Evolutionary conservation across 768 basidiomycete species (phyloP).

Genomic region (Mycena floridula): DNA sequence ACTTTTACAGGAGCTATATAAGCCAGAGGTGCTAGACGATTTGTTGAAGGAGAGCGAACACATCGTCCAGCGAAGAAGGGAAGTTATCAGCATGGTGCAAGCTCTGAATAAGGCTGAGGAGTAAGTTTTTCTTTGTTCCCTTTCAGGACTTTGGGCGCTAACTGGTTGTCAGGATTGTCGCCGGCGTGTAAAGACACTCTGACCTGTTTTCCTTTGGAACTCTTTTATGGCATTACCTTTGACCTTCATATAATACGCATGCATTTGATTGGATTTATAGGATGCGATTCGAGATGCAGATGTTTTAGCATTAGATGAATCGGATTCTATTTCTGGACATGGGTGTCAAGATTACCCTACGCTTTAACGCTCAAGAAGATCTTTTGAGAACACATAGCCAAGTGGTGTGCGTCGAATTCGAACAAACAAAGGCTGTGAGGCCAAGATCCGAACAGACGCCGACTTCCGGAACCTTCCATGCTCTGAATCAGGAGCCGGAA

Average conservation of each 20-base stretch:
- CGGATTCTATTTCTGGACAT: no score
- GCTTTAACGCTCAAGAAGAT: no score
- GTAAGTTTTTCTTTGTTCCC: constrained; percentile 40
- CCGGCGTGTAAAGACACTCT: constrained; percentile 53
- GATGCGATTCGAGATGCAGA: no score
- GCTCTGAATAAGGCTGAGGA: constrained; percentile 97
- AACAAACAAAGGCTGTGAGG: no score
- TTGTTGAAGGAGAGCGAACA: constrained; percentile 91
- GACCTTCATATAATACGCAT: constrained; percentile 13
- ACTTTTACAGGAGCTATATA: constrained; percentile 93
- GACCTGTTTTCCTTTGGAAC: no score
- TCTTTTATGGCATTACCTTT: background rate
- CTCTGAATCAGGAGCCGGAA: no score
- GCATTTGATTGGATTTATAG: constrained; percentile 13
- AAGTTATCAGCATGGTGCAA: constrained; percentile 87
- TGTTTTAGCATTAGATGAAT: no score
- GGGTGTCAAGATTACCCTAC: no score
- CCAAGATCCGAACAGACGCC: no score
- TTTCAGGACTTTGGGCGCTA: constrained; percentile 5
- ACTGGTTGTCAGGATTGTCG: constrained; percentile 44
- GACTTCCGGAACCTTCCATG: no score
- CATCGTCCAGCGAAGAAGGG: constrained; percentile 86
- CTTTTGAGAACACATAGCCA: no score
- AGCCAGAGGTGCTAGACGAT: constrained; percentile 92
- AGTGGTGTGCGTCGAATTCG: no score